phyloP scores from a whole-genome alignment of 768 basidiomycete genomes.

The Boletus sensibilis region DNA sequence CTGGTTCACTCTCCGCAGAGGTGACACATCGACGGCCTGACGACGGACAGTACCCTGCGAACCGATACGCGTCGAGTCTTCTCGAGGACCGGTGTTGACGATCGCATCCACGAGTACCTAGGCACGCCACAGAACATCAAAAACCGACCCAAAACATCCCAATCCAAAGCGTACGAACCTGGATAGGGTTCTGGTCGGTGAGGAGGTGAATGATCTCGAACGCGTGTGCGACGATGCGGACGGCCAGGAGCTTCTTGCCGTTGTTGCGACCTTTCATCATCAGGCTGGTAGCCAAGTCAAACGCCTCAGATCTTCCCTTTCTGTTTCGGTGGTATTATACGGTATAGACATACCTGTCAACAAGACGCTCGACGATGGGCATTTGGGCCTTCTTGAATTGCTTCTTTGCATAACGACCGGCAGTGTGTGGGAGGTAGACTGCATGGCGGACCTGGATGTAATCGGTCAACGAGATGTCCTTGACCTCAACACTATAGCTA shows the following conservation, averaged over 20 bases:
- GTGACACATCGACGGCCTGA: slow-evolving; percentile 99
- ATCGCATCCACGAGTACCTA: slow-evolving; percentile 97
- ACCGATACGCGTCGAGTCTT: slow-evolving; percentile 99
- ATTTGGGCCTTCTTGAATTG: slow-evolving; percentile 99
- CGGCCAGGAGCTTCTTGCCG: slow-evolving; percentile 98
- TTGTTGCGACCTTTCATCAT: slow-evolving; percentile 99
- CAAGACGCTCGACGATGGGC: slow-evolving; percentile 99
- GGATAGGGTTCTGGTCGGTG: slow-evolving; percentile 99
- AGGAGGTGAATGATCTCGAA: slow-evolving; percentile 99
- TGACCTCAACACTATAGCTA: slow-evolving; percentile 83
- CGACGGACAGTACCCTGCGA: slow-evolving; percentile 99
- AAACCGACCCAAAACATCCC: too few species aligned
- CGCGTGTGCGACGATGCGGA: slow-evolving; percentile 98
- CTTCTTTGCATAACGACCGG: slow-evolving; percentile 99
- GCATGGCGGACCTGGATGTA: slow-evolving; percentile 99
- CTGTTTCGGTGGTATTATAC: neutral
- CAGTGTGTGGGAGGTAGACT: slow-evolving; percentile 97
- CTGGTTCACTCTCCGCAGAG: slow-evolving; percentile 97
- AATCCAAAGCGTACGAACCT: slow-evolving; percentile 52
- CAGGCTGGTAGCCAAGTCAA: slow-evolving; percentile 50
- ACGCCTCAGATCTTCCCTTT: neutral
- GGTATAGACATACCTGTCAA: slow-evolving; percentile 71
- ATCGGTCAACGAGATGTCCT: slow-evolving; percentile 98
- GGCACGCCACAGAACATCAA: neutral
- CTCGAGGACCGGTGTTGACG: slow-evolving; percentile 98